phyloP scores from a whole-genome alignment of 2,329 filamentous ascomycete species.

The Kalaharituber pfeilii region DNA sequence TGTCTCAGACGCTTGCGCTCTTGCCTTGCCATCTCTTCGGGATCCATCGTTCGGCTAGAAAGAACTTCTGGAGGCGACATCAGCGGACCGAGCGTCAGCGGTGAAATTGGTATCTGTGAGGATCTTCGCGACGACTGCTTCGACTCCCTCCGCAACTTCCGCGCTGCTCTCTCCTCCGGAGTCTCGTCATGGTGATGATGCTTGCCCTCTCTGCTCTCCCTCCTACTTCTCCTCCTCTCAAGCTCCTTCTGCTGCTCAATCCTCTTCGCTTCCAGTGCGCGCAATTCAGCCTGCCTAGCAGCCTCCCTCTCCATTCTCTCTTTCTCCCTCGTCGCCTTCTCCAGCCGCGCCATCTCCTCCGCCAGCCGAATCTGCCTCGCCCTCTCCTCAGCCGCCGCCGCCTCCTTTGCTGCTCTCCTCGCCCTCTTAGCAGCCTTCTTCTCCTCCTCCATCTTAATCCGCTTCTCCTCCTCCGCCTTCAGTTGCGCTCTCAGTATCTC shows the following conservation, averaged over 20 bases:
- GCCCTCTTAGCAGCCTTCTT: background rate
- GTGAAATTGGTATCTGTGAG: background rate
- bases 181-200: background rate
- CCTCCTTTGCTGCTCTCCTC: background rate
- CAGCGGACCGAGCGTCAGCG: background rate
- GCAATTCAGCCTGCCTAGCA: background rate
- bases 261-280: background rate
- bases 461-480: background rate
- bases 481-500: background rate
- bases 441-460: background rate
- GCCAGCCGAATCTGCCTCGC: background rate
- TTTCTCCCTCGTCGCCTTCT: background rate
- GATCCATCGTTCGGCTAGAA: background rate
- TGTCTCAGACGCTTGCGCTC: background rate
- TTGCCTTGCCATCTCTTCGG: background rate
- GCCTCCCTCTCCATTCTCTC: background rate
- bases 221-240: background rate
- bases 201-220: background rate
- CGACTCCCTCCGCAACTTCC: background rate
- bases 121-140: background rate
- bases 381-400: background rate
- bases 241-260: background rate
- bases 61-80: background rate
- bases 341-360: background rate
- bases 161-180: background rate